Evolutionary conservation across 768 basidiomycete genomes (phyloP).

Genomic region (Neoboletus subvelutipes): DNA sequence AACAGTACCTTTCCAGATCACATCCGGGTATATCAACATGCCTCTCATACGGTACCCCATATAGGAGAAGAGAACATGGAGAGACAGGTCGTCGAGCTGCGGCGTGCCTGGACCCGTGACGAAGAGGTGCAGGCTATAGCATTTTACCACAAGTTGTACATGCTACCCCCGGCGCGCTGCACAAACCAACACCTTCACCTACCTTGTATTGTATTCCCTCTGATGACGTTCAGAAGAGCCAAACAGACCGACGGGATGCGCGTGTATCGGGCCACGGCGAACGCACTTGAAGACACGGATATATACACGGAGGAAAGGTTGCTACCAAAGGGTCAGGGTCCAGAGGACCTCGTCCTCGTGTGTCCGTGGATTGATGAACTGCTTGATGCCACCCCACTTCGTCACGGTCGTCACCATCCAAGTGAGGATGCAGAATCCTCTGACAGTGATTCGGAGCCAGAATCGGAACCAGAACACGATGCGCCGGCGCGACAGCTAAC

Average conservation of each 20-base stretch:
- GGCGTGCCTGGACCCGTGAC: neutral
- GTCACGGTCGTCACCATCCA: neutral
- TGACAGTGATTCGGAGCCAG: constrained; percentile 2
- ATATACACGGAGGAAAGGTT: constrained; percentile 7
- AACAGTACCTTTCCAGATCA: constrained; percentile 22
- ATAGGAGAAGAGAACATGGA: constrained; percentile 10
- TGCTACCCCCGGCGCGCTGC: constrained; percentile 5
- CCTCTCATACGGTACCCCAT: neutral
- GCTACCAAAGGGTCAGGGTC: neutral
- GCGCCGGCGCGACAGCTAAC: neutral
- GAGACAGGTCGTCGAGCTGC: neutral
- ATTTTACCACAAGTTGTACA: constrained; percentile 8
- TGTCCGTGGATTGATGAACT: constrained; percentile 23
- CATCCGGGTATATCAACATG: constrained; percentile 13
- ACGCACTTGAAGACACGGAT: constrained; percentile 12
- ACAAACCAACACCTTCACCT: constrained; percentile 7
- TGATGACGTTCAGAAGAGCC: constrained; percentile 4
- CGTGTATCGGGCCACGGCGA: constrained; percentile 7
- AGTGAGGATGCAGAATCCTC: neutral
- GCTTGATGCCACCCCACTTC: neutral
- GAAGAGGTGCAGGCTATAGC: neutral
- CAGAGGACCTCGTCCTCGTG: constrained; percentile 12
- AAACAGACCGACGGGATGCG: neutral
- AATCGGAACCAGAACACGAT: neutral
- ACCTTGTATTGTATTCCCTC: constrained; percentile 20